phyloP scores from a whole-genome alignment of 1,139 yeast species.

The Schizosaccharomyces versatilis region DNA sequence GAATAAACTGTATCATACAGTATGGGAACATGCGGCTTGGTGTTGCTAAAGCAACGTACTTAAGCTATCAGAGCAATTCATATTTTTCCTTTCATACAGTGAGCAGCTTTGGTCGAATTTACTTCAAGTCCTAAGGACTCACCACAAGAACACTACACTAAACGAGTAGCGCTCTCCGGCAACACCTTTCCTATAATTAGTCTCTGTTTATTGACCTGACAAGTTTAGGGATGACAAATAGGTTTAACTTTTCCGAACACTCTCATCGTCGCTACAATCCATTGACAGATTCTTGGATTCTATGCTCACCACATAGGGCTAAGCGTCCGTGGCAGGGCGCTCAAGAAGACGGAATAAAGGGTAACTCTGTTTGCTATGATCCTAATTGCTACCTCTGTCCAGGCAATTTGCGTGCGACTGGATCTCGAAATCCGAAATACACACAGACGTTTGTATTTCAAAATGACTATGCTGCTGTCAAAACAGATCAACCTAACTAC shows the following conservation, averaged over 20 bases:
- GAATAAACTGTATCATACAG: no score
- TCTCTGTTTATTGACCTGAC: not conserved
- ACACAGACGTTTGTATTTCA: constrained; percentile 35
- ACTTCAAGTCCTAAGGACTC: not conserved
- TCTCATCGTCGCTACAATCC: constrained; percentile 54
- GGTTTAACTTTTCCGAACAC: constrained; percentile 13
- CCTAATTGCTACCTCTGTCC: constrained; percentile 55
- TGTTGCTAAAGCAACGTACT: no score
- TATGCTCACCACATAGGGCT: constrained; percentile 59
- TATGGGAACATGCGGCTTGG: no score
- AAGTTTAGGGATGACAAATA: not conserved
- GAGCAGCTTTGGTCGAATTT: not conserved
- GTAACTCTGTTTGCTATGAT: constrained; percentile 34
- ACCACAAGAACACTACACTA: not conserved
- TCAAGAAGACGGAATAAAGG: constrained; percentile 30
- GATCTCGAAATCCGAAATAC: constrained; percentile 37
- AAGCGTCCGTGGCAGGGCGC: constrained; percentile 72
- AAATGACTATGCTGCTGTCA: constrained; percentile 55
- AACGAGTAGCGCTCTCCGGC: not conserved
- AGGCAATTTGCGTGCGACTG: constrained; percentile 44
- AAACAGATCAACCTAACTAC: constrained; percentile 29
- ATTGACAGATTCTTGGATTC: constrained; percentile 36
- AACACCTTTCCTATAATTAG: no score
- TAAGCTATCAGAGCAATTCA: not conserved
- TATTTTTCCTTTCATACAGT: not conserved